These are phyloP conservation scores for Astragalus glycyphyllos DNA, from an alignment of 306 rosid genomes.

Conservation along the genomic window DNA sequence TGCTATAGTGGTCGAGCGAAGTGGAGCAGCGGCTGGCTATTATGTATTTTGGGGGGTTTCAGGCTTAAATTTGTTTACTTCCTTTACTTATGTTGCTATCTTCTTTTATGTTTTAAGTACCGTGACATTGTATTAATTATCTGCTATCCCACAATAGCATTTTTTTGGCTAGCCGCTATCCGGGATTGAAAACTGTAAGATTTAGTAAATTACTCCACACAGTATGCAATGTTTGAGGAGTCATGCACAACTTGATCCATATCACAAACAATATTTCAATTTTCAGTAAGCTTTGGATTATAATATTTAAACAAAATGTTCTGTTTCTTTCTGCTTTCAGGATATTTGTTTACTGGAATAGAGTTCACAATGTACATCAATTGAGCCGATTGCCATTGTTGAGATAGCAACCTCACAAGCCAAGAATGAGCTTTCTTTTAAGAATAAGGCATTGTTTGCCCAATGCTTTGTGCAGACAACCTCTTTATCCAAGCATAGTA, in stretches of 20 bases:
- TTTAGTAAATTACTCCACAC: not conserved
- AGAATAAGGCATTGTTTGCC: conserved; percentile 64
- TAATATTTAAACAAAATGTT: conserved; percentile 20
- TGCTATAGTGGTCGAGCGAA: too few species aligned
- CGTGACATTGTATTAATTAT: too few species aligned
- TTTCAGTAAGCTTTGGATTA: conserved; percentile 20
- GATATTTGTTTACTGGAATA: conserved; percentile 31
- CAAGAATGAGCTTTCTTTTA: conserved; percentile 66
- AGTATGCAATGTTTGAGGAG: not conserved
- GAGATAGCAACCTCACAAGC: conserved; percentile 29
- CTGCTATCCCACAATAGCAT: too few species aligned
- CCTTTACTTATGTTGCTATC: too few species aligned
- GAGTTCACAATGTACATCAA: conserved; percentile 25
- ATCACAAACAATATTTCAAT: not conserved
- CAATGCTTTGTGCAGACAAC: conserved; percentile 48
- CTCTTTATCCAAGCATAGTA: conserved; percentile 31
- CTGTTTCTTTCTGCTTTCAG: conserved; percentile 45
- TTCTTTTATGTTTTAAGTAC: too few species aligned
- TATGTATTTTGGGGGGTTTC: too few species aligned
- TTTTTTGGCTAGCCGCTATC: too few species aligned
- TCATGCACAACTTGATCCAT: not conserved
- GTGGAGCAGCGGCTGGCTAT: too few species aligned
- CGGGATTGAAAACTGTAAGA: not conserved
- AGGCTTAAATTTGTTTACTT: too few species aligned
- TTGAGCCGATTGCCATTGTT: conserved; percentile 39